Percentiles rank a stretch among this genome's conserved stretches.
Conservation (phyloP, 2,329 filamentous ascomycete genomes). For the Calonectria hongkongensis region DNA sequence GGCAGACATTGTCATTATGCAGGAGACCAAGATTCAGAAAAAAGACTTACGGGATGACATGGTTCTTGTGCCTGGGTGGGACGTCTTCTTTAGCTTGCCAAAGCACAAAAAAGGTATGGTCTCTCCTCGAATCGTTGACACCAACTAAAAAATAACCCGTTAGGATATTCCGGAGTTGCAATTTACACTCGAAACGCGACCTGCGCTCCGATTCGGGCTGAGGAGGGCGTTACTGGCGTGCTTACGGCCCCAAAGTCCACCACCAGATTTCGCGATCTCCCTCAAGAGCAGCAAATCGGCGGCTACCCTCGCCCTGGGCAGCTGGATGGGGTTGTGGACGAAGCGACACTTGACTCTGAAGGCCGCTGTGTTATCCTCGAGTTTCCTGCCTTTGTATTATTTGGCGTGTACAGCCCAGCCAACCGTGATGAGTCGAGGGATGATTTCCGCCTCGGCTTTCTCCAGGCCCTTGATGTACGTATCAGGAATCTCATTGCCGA, state of each 20-base stretch:
- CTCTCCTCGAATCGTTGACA: neutral
- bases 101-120: conserved; percentile 91
- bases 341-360: conserved; percentile 87
- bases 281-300: conserved; percentile 85
- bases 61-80: conserved; percentile 96
- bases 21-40: conserved; percentile 96
- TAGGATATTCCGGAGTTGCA: conserved; percentile 95
- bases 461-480: conserved; percentile 86
- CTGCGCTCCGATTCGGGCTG: conserved; percentile 90
- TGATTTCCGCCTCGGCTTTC: conserved; percentile 87
- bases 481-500: conserved; percentile 87
- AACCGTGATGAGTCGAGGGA: conserved; percentile 89
- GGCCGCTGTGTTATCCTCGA: conserved; percentile 93
- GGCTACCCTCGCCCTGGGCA: conserved; percentile 87
- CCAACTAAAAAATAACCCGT: conserved; percentile 17
- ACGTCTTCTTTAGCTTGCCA: conserved; percentile 95
- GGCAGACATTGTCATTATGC: conserved; percentile 94
- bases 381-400: conserved; percentile 94
- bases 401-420: conserved; percentile 94
- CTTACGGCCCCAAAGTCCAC: conserved; percentile 83
- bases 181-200: conserved; percentile 93
- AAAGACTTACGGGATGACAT: conserved; percentile 96
- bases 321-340: conserved; percentile 78
- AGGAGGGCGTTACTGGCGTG: conserved; percentile 93
- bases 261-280: conserved; percentile 83